These are phyloP conservation scores for Rhizopus sp. DNA, from an alignment of 371 early-diverging fungal species.

Conservation along the genomic window DNA sequence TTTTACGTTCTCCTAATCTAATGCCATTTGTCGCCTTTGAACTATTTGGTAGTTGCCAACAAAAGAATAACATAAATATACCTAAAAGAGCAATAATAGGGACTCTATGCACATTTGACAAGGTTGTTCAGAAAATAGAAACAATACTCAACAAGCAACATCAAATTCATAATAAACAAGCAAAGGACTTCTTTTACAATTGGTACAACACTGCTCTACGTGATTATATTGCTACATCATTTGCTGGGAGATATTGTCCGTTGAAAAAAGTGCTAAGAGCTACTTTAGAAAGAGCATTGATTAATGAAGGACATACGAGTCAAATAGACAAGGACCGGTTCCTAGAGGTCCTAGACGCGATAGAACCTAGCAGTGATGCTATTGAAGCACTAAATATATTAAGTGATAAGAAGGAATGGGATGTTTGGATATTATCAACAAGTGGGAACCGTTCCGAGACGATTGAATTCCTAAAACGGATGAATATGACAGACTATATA, in stretches of 20 bases:
- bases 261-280: slow-evolving; percentile 21
- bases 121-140: slow-evolving; percentile 25
- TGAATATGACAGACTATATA: slow-evolving; percentile 1
- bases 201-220: slow-evolving; percentile 33
- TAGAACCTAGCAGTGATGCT: slow-evolving; percentile 15
- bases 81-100: slow-evolving; percentile 17
- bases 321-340: slow-evolving; percentile 15
- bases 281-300: slow-evolving; percentile 23
- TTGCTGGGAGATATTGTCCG: slow-evolving; percentile 34
- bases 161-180: neutral
- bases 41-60: slow-evolving; percentile 26
- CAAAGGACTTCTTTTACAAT: slow-evolving; percentile 20
- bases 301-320: slow-evolving; percentile 8
- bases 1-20: neutral
- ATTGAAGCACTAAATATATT: slow-evolving; percentile 22
- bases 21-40: slow-evolving; percentile 51
- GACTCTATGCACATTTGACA: slow-evolving; percentile 33
- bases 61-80: neutral
- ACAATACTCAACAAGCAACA: slow-evolving; percentile 2
- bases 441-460: slow-evolving; percentile 22
- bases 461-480: slow-evolving; percentile 10
- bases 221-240: slow-evolving; percentile 41
- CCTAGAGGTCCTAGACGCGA: slow-evolving; percentile 20
- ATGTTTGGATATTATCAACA: slow-evolving; percentile 36
- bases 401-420: slow-evolving; percentile 23